Evolutionary conservation across 768 basidiomycete genomes (phyloP).

Genomic region (Boletus rubroflammeus): DNA sequence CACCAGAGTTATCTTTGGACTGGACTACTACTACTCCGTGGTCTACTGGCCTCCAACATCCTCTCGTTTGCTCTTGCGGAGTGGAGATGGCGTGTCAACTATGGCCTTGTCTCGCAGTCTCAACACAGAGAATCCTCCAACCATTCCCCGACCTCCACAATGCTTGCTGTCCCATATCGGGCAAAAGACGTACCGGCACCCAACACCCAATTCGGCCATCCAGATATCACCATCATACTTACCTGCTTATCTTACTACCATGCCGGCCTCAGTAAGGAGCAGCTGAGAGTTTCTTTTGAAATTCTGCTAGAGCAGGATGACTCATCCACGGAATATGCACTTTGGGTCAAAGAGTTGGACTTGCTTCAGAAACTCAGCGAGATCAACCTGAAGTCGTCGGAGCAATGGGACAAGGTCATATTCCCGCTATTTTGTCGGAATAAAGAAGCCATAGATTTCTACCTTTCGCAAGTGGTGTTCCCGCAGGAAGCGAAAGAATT

Average conservation of each 20-base stretch:
- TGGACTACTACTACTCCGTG: slow-evolving; percentile 21
- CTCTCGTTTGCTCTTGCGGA: slow-evolving; percentile 26
- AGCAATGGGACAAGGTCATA: slow-evolving; percentile 1
- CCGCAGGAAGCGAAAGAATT: slow-evolving; percentile 33
- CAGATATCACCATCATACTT: slow-evolving; percentile 31
- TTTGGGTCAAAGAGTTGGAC: background rate
- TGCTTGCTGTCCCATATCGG: slow-evolving; percentile 34
- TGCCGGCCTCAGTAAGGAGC: background rate
- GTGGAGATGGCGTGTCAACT: slow-evolving; percentile 21
- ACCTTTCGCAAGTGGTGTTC: slow-evolving; percentile 32
- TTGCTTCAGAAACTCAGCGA: background rate
- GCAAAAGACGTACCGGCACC: slow-evolving; percentile 34
- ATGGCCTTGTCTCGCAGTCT: background rate
- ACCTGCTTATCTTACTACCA: slow-evolving; percentile 36
- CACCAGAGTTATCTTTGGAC: background rate
- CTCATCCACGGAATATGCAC: background rate
- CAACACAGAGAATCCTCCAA: background rate
- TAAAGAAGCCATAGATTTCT: slow-evolving; percentile 2
- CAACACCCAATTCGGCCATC: slow-evolving; percentile 35
- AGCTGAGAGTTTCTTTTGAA: background rate
- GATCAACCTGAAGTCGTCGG: slow-evolving; percentile 3
- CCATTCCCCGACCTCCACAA: slow-evolving; percentile 1
- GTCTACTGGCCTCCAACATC: slow-evolving; percentile 26
- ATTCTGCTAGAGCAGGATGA: slow-evolving; percentile 3
- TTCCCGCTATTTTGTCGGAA: slow-evolving; percentile 2